A percentile compares a stretch with the other conserved stretches of the same genome.
Evolutionary conservation across 495 filamentous ascomycete genomes (phyloP).

Genomic region (Jackrogersella multiformis): DNA sequence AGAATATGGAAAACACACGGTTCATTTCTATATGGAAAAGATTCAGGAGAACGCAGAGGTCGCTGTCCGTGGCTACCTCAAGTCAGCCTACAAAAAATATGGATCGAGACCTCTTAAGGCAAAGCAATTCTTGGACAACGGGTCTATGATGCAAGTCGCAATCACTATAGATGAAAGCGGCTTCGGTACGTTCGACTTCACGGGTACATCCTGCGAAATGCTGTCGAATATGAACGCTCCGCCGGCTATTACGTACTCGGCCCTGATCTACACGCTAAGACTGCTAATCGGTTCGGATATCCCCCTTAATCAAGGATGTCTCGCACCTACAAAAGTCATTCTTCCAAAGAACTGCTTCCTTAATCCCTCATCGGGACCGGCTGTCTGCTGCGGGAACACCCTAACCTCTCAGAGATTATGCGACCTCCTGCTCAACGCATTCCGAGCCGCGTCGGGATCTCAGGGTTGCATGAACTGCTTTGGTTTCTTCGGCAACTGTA

Average conservation of each 20-base stretch:
- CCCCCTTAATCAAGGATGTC: conserved; percentile 94
- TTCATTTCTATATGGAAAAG: conserved; percentile 93
- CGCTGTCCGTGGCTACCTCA: conserved; percentile 83
- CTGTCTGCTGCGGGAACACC: conserved; percentile 90
- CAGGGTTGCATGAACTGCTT: conserved; percentile 83
- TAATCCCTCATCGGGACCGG: conserved; percentile 39
- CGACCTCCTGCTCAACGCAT: conserved; percentile 90
- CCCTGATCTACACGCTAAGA: conserved; percentile 95
- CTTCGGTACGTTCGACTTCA: conserved; percentile 57
- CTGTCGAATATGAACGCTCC: conserved; percentile 97
- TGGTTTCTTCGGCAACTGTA: conserved; percentile 77
- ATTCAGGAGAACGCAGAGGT: conserved; percentile 94
- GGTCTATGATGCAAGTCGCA: conserved; percentile 32
- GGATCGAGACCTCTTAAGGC: conserved; percentile 71
- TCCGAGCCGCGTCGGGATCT: conserved; percentile 84
- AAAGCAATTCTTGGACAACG: conserved; percentile 89
- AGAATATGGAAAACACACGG: conserved; percentile 89
- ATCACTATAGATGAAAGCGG: conserved; percentile 36
- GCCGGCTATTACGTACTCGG: conserved; percentile 90
- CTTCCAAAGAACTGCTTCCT: conserved; percentile 82
- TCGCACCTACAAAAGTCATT: conserved; percentile 89
- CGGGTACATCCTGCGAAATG: conserved; percentile 89
- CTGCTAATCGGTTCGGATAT: conserved; percentile 93
- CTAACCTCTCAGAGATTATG: conserved; percentile 90
- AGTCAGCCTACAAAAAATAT: conserved; percentile 77